These are phyloP conservation scores for Fusarium hainanense DNA, from an alignment of 2,329 filamentous ascomycete species.

Conservation along the genomic window DNA sequence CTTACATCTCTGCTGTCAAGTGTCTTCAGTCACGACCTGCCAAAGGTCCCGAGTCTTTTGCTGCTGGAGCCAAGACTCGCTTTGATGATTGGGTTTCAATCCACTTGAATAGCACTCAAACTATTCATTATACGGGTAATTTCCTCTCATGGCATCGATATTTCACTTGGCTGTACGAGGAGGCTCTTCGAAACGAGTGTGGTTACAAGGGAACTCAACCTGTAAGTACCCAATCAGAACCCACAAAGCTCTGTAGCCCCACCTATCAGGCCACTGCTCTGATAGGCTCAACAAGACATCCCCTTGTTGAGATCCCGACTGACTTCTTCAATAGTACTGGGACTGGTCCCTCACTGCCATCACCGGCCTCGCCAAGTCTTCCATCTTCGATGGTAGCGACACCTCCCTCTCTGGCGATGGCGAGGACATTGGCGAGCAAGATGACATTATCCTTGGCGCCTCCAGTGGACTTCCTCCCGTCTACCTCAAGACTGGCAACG, in stretches of 20 bases:
- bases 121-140: slow-evolving; percentile 56
- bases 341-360: slow-evolving; percentile 57
- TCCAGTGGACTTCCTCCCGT: slow-evolving; percentile 43
- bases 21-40: slow-evolving; percentile 56
- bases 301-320: neutral
- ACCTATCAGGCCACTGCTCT: neutral
- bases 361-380: slow-evolving; percentile 52
- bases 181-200: slow-evolving; percentile 48
- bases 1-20: slow-evolving; percentile 58
- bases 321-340: slow-evolving; percentile 53
- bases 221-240: slow-evolving; percentile 31
- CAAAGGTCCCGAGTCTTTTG: slow-evolving; percentile 48
- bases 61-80: slow-evolving; percentile 56
- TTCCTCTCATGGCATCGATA: slow-evolving; percentile 50
- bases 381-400: slow-evolving; percentile 62
- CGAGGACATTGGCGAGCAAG: slow-evolving; percentile 38
- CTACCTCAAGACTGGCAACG: slow-evolving; percentile 58
- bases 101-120: slow-evolving; percentile 60
- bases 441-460: slow-evolving; percentile 43
- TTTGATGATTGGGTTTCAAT: slow-evolving; percentile 63
- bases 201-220: slow-evolving; percentile 55
- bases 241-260: too few species aligned
- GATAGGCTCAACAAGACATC: neutral
- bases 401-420: slow-evolving; percentile 60
- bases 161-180: slow-evolving; percentile 49